phyloP scores from a whole-genome alignment of 805 yeast genomes.

The Starmera dryadoides region DNA sequence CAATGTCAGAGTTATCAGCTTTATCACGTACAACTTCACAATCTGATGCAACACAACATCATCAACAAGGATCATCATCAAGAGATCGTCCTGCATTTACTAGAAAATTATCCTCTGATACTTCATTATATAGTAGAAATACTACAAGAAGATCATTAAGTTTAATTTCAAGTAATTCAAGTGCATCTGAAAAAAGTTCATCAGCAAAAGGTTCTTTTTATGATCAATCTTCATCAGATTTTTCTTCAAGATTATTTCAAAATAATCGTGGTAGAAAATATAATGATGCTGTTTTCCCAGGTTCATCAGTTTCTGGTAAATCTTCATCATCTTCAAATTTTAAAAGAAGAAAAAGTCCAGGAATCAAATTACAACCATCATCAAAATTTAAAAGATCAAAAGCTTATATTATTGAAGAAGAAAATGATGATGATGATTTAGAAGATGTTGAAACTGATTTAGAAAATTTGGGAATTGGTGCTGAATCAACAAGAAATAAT shows the following conservation, averaged over 20 bases:
- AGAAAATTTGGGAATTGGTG: slow-evolving; percentile 11
- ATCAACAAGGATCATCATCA: background rate
- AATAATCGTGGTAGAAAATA: slow-evolving; percentile 2
- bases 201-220: slow-evolving; percentile 33
- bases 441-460: slow-evolving; percentile 16
- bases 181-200: slow-evolving; percentile 28
- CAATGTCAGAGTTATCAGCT: slow-evolving; percentile 43
- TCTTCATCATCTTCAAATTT: background rate
- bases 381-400: slow-evolving; percentile 14
- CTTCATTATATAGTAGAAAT: slow-evolving; percentile 13
- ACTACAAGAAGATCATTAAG: slow-evolving; percentile 26
- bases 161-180: slow-evolving; percentile 29
- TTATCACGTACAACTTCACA: slow-evolving; percentile 10
- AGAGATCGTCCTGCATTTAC: slow-evolving; percentile 13
- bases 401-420: slow-evolving; percentile 17
- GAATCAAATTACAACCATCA: slow-evolving; percentile 16
- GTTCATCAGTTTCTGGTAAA: too few relatives aligned
- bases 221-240: slow-evolving; percentile 28
- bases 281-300: slow-evolving; percentile 11
- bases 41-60: slow-evolving; percentile 1
- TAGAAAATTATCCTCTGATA: slow-evolving; percentile 16
- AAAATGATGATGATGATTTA: slow-evolving; percentile 11
- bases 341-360: slow-evolving; percentile 20
- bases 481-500: slow-evolving; percentile 13
- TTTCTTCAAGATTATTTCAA: slow-evolving; percentile 13